Percentiles rank a stretch among this genome's conserved stretches.
These are phyloP conservation scores for Pneumocystis oryctolagi DNA, from an alignment of 1,139 yeast species.

Conservation along the genomic window DNA sequence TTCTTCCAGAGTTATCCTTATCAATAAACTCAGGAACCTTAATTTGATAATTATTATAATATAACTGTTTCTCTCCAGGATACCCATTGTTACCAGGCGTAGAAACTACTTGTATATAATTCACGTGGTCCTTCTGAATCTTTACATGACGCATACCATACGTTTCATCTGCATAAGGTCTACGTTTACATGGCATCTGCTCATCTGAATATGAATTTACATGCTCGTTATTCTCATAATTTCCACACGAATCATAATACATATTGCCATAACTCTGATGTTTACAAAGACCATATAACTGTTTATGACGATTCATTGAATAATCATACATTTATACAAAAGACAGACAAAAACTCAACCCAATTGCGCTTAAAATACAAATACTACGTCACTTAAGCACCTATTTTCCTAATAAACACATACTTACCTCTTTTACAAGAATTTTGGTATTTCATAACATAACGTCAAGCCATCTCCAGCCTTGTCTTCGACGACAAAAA, in stretches of 20 bases:
- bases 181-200: not conserved
- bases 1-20: not conserved
- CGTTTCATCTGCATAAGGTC: not conserved
- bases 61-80: not conserved
- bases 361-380: not conserved
- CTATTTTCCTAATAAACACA: not conserved
- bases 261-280: not conserved
- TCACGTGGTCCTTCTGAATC: not conserved
- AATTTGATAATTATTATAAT: not conserved
- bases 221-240: not conserved
- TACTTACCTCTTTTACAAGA: not conserved
- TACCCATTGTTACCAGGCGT: not conserved
- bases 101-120: not conserved
- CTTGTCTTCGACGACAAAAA: not conserved
- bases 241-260: not conserved
- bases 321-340: not conserved
- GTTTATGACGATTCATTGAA: not conserved
- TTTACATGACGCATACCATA: not conserved
- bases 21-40: not conserved
- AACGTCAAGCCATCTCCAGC: not conserved
- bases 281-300: not conserved
- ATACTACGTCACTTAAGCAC: not conserved
- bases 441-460: not conserved
- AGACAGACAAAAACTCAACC: not conserved
- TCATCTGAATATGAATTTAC: not conserved